Conservation (phyloP, 805 yeast species). For the Priceomyces haplophilus region DNA sequence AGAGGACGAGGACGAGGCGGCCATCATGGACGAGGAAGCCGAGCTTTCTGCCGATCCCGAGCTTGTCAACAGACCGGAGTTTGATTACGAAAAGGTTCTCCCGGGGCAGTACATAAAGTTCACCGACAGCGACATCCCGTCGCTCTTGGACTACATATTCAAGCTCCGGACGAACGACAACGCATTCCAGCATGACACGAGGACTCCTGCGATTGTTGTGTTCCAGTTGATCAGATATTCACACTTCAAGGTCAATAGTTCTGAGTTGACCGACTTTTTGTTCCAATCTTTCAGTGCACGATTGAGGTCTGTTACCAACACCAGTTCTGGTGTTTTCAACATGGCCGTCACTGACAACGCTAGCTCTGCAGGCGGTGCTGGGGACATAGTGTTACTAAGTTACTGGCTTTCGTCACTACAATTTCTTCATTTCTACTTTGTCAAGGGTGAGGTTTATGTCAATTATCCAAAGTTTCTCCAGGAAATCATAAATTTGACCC, state of each 20-base stretch:
- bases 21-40: slow-evolving; percentile 26
- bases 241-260: slow-evolving; percentile 53
- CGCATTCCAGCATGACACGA: slow-evolving; percentile 43
- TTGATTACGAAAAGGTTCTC: slow-evolving; percentile 54
- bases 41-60: slow-evolving; percentile 28
- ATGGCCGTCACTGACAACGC: slow-evolving; percentile 32
- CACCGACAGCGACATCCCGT: slow-evolving; percentile 54
- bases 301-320: slow-evolving; percentile 56
- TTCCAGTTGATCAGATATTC: slow-evolving; percentile 72
- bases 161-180: slow-evolving; percentile 39
- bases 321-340: slow-evolving; percentile 57
- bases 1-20: slow-evolving; percentile 16
- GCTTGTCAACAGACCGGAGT: slow-evolving; percentile 33
- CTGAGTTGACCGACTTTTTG: slow-evolving; percentile 54
- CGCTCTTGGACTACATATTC: slow-evolving; percentile 47
- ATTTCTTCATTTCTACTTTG: slow-evolving; percentile 71
- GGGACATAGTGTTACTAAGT: slow-evolving; percentile 68
- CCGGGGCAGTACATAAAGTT: slow-evolving; percentile 62
- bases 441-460: slow-evolving; percentile 57
- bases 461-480: slow-evolving; percentile 59
- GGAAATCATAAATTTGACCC: slow-evolving; percentile 57
- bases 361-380: slow-evolving; percentile 33
- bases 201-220: slow-evolving; percentile 65
- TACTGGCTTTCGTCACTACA: slow-evolving; percentile 87
- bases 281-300: slow-evolving; percentile 60